Evolutionary conservation across 2,329 filamentous ascomycete species (phyloP), one percentile per base, ranked within the genome.

Genomic region (Clonostachys chloroleuca): DNA sequence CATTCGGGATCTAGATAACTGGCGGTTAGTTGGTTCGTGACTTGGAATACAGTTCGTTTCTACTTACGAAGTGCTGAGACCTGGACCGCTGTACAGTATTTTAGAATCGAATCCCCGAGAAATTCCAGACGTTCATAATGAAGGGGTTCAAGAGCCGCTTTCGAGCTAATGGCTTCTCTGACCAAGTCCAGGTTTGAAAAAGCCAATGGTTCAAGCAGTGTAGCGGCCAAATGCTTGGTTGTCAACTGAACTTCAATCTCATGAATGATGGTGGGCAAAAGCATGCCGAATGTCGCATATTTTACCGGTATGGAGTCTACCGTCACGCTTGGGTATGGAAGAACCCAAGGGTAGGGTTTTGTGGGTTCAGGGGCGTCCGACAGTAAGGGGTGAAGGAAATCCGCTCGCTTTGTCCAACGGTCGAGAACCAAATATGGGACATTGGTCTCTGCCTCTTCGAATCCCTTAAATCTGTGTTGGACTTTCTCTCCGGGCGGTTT

Each of bases 101-200:
- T 97, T 36, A 97, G 73, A 2, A 95, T 73, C 0, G 83, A 83
- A 57, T 97, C 92, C 0, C 94, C 94, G 0, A 96, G 69, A 54
- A 95, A 95, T 60, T 97, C 94, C 0, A 95, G 70, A 4, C 87
- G 75, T 56, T 97, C 87, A 59, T 96, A 96, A 53, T 96, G 78
- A 0, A 74, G 75, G 2, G 68, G 62, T 43, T 84, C 81, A 3
- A 64, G 59, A 0, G 88, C 82, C 2, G 73, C 73, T 0, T 84
- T 80, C 1, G 88, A 73, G 44, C 79, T 87, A 44, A 95, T 84
- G 2, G 92, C 90, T 10, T 81, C 83, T 2, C 83, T 61, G 0
- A 95, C 59, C 34, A 86, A 67, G 1, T 68, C 64, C 4, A 80
- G 52, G 52, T 86, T 64, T 0, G 63, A 62, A 35, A 92, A 77